Evolutionary conservation across 2,329 filamentous ascomycete species (phyloP).

Genomic region (Didymosphaeria variabile): DNA sequence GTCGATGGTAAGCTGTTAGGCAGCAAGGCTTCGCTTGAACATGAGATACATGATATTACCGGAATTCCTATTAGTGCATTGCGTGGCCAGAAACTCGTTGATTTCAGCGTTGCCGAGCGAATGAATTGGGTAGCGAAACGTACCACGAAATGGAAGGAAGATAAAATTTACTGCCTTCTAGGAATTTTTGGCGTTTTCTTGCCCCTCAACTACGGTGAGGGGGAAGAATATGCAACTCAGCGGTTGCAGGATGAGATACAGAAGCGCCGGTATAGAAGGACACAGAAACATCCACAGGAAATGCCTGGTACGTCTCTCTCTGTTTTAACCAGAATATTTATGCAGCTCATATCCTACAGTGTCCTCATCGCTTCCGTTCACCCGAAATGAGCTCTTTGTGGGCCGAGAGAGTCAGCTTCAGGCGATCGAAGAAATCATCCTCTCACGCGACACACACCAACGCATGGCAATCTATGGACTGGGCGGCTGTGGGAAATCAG

Average conservation of each 20-base stretch:
- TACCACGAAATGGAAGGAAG: not conserved
- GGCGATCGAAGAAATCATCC: not conserved
- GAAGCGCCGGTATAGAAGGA: not conserved
- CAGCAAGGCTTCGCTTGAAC: constrained; percentile 21
- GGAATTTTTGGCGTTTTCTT: constrained; percentile 4
- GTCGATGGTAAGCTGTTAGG: constrained; percentile 15
- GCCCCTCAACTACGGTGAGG: not conserved
- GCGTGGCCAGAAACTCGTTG: not conserved
- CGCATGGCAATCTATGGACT: not conserved
- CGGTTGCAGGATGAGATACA: not conserved
- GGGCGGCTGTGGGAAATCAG: not conserved
- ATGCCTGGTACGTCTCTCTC: not conserved
- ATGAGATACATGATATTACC: constrained; percentile 12
- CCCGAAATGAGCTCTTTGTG: constrained; percentile 2
- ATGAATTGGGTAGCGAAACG: not conserved
- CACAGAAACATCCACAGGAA: not conserved
- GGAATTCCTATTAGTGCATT: constrained; percentile 8
- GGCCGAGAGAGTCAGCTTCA: not conserved
- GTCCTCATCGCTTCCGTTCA: not conserved
- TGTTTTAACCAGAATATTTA: not conserved
- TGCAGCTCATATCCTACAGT: not conserved
- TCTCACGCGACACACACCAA: not conserved
- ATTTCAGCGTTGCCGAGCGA: not conserved
- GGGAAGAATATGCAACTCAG: not conserved
- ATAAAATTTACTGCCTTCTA: not conserved